These are phyloP conservation scores for Shiraia bambusicola DNA, from an alignment of 2,329 filamentous ascomycete genomes.

Conservation along the genomic window DNA sequence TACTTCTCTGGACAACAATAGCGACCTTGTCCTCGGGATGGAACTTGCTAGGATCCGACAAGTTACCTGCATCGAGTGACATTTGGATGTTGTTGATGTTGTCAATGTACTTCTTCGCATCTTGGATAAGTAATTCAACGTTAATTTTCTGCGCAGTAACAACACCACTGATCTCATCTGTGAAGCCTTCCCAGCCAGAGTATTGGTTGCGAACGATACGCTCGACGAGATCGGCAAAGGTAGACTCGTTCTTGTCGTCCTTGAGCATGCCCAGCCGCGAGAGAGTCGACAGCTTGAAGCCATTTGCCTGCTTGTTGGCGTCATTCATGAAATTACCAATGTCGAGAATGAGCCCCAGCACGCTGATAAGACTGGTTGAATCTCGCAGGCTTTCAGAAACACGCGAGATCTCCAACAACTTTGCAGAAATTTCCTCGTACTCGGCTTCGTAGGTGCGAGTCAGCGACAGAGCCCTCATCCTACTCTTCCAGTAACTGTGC, in stretches of 20 bases:
- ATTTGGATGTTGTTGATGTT: constrained; percentile 93
- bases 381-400: constrained; percentile 89
- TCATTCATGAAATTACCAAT: constrained; percentile 99
- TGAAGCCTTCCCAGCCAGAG: constrained; percentile 89
- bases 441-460: constrained; percentile 83
- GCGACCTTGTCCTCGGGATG: constrained; percentile 94
- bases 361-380: constrained; percentile 92
- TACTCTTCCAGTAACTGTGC: constrained; percentile 97
- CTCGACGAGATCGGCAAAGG: constrained; percentile 92
- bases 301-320: constrained; percentile 94
- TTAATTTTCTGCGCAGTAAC: constrained; percentile 84
- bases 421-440: constrained; percentile 86
- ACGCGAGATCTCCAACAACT: constrained; percentile 79
- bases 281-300: constrained; percentile 96
- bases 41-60: constrained; percentile 96
- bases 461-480: constrained; percentile 86
- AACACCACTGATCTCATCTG: constrained; percentile 79
- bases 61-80: constrained; percentile 87
- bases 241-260: constrained; percentile 97
- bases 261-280: constrained; percentile 95
- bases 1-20: constrained; percentile 84
- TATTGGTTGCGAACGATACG: constrained; percentile 96
- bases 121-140: constrained; percentile 83
- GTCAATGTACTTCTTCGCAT: constrained; percentile 89
- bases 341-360: constrained; percentile 91